Evolutionary conservation across 2,329 filamentous ascomycete species (phyloP), one percentile per base, ranked within the genome.

Genomic region (Colletotrichum incanum): DNA sequence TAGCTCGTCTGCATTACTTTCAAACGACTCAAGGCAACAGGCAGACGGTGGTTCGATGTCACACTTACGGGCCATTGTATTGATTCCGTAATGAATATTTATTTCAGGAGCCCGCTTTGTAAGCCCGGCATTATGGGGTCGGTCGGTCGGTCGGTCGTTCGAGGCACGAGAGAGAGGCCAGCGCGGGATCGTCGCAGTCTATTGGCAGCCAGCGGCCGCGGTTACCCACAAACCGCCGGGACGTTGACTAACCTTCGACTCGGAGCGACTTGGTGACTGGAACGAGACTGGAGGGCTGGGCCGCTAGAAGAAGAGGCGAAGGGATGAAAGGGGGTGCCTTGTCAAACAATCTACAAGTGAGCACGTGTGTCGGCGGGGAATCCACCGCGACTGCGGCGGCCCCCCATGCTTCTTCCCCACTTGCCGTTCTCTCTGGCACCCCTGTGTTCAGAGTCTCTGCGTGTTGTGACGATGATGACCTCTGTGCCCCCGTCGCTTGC

Each of bases 401-500:
- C 37, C 37, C 50, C 64, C 45, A 66, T 66, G 62, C 49, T 52
- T 20, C 37, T 66, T 37, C 67, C 49, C 68, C 68, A 68, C 65
- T 63, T 59, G 52, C 65, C 43, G 37, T 63, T 58, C 8, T 69
- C 65, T 52, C 50, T 39, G 23, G 18, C 26, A 31, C 45, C 39
- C 60, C 47, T 49, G 52, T 18, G 47, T 26, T n/a, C 8, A 54
- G 39, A n/a, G 34, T 14, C 14, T 26, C 59, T 50, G 55, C 50
- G 62, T 43, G 31, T 55, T 55, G 41, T 56, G 41, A 37, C 50
- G 26, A 60, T 37, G 28, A 49, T 61, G 59, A 8, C 31, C 18
- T 47, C 62, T 69, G 34, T 50, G 6, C 6, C 18, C 16, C 54
- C 31, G 56, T 56, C 55, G 67, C 43, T 26, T 70, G 61, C 67